Evolutionary conservation across 1,284 basidiomycete genomes (phyloP).

Genomic region (Coniferiporia sulphurascens): DNA sequence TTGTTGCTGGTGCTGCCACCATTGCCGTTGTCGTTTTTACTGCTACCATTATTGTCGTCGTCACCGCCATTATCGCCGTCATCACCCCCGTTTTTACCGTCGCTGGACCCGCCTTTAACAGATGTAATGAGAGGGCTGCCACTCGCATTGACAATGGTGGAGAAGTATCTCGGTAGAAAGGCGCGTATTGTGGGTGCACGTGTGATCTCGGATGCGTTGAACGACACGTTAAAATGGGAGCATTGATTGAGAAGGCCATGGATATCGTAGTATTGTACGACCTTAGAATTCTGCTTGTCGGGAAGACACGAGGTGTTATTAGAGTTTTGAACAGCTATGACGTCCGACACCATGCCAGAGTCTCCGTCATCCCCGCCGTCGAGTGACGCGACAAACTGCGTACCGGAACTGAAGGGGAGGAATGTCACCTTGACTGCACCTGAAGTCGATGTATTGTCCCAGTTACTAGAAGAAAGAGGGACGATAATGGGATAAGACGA

Average conservation of each 20-base stretch:
- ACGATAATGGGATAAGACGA: slow-evolving; percentile 45
- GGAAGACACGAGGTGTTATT: slow-evolving; percentile 41
- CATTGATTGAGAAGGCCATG: slow-evolving; percentile 41
- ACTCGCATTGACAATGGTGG: slow-evolving; percentile 36
- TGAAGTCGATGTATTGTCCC: slow-evolving; percentile 35
- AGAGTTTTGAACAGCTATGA: slow-evolving; percentile 42
- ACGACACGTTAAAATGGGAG: slow-evolving; percentile 42
- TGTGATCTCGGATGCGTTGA: slow-evolving; percentile 32
- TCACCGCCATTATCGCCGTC: too few species aligned
- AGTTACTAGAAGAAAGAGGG: slow-evolving; percentile 34
- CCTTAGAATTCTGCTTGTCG: slow-evolving; percentile 12
- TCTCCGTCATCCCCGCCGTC: slow-evolving; percentile 39
- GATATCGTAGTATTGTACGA: slow-evolving; percentile 9
- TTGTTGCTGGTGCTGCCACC: too few species aligned
- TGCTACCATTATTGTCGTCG: too few species aligned
- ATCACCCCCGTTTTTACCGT: neutral
- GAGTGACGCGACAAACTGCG: slow-evolving; percentile 51
- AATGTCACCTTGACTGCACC: slow-evolving; percentile 43
- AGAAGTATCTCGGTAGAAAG: slow-evolving; percentile 39
- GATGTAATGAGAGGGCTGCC: slow-evolving; percentile 21
- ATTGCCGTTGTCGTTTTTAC: too few species aligned
- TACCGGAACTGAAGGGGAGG: slow-evolving; percentile 45
- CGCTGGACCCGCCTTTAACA: neutral
- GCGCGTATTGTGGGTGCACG: slow-evolving; percentile 39
- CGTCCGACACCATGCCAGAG: slow-evolving; percentile 42